These are phyloP conservation scores for Ascosphaera apis DNA, from an alignment of 2,329 filamentous ascomycete genomes.

Conservation along the genomic window DNA sequence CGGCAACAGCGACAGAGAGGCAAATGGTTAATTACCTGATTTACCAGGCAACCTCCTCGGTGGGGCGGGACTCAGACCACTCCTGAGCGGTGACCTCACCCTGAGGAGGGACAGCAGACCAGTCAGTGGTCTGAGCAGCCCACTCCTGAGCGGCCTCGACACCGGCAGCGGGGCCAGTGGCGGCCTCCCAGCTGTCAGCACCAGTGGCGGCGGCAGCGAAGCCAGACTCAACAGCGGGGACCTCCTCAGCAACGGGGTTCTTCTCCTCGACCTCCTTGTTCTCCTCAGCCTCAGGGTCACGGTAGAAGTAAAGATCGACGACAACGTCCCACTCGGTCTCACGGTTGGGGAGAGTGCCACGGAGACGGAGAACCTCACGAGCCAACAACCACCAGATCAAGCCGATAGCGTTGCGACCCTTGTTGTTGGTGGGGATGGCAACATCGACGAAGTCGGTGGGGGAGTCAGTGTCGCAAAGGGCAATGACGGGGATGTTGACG, in stretches of 20 bases:
- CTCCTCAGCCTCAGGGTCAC: conserved; percentile 97
- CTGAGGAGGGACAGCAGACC: conserved; percentile 8
- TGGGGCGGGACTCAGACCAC: conserved; percentile 20
- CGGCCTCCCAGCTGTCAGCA: conserved; percentile 64
- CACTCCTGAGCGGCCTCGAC: conserved; percentile 19
- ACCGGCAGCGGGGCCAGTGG: conserved; percentile 24
- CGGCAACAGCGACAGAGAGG: neutral
- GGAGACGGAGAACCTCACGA: conserved; percentile 97
- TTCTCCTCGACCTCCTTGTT: conserved; percentile 94
- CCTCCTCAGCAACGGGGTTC: conserved; percentile 64
- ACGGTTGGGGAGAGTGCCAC: conserved; percentile 85
- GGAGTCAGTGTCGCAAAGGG: conserved; percentile 96
- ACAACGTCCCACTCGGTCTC: conserved; percentile 98
- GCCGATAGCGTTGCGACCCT: conserved; percentile 98
- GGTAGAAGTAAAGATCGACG: conserved; percentile 99
- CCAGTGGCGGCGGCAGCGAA: conserved; percentile 51
- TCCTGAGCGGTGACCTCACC: conserved; percentile 11
- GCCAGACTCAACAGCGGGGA: conserved; percentile 25
- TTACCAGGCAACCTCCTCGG: conserved; percentile 1
- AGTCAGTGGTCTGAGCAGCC: conserved; percentile 9
- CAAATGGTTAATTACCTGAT: neutral
- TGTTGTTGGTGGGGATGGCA: conserved; percentile 99
- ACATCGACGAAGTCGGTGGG: conserved; percentile 99
- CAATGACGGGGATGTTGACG: conserved; percentile 99
- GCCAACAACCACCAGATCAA: conserved; percentile 98